Base-by-base conservation (phyloP, 164 flowering plant species). In the Liquidambar formosana region DNA sequence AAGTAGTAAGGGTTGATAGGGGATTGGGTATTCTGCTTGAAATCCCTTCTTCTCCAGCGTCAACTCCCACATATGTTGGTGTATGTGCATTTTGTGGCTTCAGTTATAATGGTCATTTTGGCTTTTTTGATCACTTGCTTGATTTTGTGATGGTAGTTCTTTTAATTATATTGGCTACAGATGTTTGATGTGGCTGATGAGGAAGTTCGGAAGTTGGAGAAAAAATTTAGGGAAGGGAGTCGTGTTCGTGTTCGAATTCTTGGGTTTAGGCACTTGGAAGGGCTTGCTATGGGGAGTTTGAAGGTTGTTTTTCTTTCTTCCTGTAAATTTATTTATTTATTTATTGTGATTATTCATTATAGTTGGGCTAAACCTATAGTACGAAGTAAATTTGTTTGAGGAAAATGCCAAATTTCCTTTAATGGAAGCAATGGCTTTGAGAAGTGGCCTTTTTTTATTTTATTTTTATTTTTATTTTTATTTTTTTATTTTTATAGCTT, bases 1-100 rank as follows among this genome's bases (percentile, higher is more conserved):
- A 88, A 72, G 83, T 96, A n/a, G 79, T 93, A 71, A 84, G 98
- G 80, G 88, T 96, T 70, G 99, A 96, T 75, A 86, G 77, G 79
- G 90, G 93, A 33, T 66, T 76, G 28, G 99, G 99, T 60, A 84
- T 96, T 79, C 82, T 96, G 75, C 89, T 96, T 70, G 95, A 90
- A 77, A 64, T 93, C 65, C 96, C 99, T 38, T 85, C 96, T 41
- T 14, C 54, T 60, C 93, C 98, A 43, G 70, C 56, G 43, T 66
- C 93, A 61, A 88, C 88, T 65, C 96, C 98, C 21, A 87, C 89
- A 61, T 93, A 85, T 78, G 93, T 93, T 61, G 76, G 75, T 76
- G 99, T 95, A 89, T 58, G 94, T 80, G 57, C 62, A 21, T 58
- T 43, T 48, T 65, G 23, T 19, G 13, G 45, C 15, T 76, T 48